A percentile compares a stretch with the other conserved stretches of the same genome.
Conservation (phyloP, 805 yeast genomes). For the Candida endomychidarum region DNA sequence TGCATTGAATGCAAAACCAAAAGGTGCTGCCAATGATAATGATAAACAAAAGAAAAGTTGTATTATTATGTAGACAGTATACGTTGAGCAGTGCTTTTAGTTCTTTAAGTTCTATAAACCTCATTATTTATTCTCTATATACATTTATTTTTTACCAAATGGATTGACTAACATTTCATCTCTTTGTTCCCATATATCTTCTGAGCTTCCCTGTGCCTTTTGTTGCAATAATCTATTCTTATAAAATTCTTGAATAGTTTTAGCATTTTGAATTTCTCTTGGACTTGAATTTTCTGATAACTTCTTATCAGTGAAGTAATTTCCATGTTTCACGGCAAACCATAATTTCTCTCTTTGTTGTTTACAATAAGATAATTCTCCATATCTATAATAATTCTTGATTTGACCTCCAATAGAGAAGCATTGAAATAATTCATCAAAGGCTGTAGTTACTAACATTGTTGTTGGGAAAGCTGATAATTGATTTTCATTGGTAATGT, state of each 20-base stretch:
- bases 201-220: slow-evolving; percentile 69
- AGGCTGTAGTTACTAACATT: slow-evolving; percentile 59
- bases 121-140: slow-evolving; percentile 14
- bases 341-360: slow-evolving; percentile 71
- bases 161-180: slow-evolving; percentile 35
- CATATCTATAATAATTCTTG: slow-evolving; percentile 80
- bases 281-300: slow-evolving; percentile 21
- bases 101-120: no score
- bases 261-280: slow-evolving; percentile 47
- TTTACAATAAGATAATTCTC: slow-evolving; percentile 70
- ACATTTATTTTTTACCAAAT: slow-evolving; percentile 20
- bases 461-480: slow-evolving; percentile 30
- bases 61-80: slow-evolving; percentile 30
- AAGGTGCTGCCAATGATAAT: slow-evolving; percentile 52
- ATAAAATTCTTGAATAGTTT: slow-evolving; percentile 67
- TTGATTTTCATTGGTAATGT: slow-evolving; percentile 21
- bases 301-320: slow-evolving; percentile 20
- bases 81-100: no score
- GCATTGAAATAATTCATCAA: slow-evolving; percentile 83
- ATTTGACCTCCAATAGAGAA: slow-evolving; percentile 90
- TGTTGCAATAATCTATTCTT: slow-evolving; percentile 61
- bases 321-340: slow-evolving; percentile 68
- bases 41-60: slow-evolving; percentile 43
- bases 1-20: slow-evolving; percentile 86
- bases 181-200: slow-evolving; percentile 75